These are phyloP conservation scores for Dactylonectria estremocensis DNA, from an alignment of 2,329 filamentous ascomycete genomes.

Conservation along the genomic window DNA sequence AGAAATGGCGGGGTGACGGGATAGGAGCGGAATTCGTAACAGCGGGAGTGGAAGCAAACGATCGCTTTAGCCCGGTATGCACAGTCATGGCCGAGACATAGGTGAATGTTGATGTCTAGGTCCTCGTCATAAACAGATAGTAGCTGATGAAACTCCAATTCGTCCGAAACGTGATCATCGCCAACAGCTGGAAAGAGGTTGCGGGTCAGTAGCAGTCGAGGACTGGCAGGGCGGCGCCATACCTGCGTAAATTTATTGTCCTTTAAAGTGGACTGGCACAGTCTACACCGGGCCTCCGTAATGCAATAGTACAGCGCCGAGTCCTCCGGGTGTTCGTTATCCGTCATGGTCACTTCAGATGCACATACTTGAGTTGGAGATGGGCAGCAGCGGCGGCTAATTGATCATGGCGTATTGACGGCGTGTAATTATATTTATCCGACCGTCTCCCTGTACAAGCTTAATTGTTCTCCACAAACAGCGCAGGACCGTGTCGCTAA, in stretches of 20 bases:
- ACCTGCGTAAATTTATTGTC: slow-evolving; percentile 25
- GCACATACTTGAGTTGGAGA: too few relatives aligned
- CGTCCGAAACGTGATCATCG: slow-evolving; percentile 19
- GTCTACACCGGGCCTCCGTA: slow-evolving; percentile 28
- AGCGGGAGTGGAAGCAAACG: slow-evolving; percentile 25
- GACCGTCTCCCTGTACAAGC: slow-evolving; percentile 22
- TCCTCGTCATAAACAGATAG: slow-evolving; percentile 18
- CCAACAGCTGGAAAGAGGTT: slow-evolving; percentile 6
- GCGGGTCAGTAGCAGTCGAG: background rate
- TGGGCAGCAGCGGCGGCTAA: too few relatives aligned
- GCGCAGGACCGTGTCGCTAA: slow-evolving; percentile 6
- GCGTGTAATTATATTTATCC: too few relatives aligned
- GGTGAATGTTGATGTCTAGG: slow-evolving; percentile 12
- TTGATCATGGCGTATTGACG: too few relatives aligned
- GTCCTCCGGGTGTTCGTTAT: too few relatives aligned
- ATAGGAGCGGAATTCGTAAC: slow-evolving; percentile 27
- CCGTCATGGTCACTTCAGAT: too few relatives aligned
- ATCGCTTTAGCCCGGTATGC: slow-evolving; percentile 15
- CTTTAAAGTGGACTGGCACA: slow-evolving; percentile 22
- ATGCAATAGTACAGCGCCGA: slow-evolving; percentile 22
- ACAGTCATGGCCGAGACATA: slow-evolving; percentile 6
- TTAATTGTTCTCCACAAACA: slow-evolving; percentile 9
- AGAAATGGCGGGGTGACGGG: slow-evolving; percentile 29
- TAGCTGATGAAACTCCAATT: slow-evolving; percentile 14
- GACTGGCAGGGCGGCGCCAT: background rate